Conservation (phyloP, 805 yeast species). For the Candida ponderosae region DNA sequence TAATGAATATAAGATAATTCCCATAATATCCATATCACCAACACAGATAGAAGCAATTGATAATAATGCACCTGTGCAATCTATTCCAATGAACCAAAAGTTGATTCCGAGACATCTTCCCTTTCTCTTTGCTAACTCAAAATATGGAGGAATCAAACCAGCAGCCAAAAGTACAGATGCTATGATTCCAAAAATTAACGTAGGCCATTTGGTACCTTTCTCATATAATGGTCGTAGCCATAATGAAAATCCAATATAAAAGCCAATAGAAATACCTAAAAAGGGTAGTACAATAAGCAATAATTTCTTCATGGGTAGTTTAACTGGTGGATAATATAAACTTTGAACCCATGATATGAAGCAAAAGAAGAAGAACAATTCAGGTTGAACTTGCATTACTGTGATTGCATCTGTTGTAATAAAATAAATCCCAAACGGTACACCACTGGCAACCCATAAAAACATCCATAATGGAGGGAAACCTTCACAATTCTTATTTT, state of each 20-base stretch:
- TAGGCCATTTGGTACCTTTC: conserved; percentile 60
- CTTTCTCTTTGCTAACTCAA: conserved; percentile 67
- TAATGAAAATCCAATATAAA: conserved; percentile 62
- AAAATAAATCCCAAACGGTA: conserved; percentile 83
- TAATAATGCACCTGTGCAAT: conserved; percentile 75
- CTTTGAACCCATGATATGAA: conserved; percentile 60
- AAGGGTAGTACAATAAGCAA: conserved; percentile 28
- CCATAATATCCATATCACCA: conserved; percentile 61
- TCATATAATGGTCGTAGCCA: conserved; percentile 54
- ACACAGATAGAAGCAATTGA: conserved; percentile 57
- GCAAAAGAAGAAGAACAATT: conserved; percentile 70
- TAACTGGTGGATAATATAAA: conserved; percentile 70
- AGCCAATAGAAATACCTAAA: conserved; percentile 40
- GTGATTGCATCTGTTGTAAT: conserved; percentile 62
- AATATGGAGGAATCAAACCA: conserved; percentile 86
- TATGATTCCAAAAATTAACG: conserved; percentile 63
- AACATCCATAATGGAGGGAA: conserved; percentile 85
- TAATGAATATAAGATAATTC: conserved; percentile 57
- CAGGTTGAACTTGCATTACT: conserved; percentile 84
- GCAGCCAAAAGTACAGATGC: conserved; percentile 65
- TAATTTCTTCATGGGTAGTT: conserved; percentile 29
- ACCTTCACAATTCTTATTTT: conserved; percentile 75
- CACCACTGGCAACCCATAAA: conserved; percentile 70
- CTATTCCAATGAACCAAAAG: conserved; percentile 68
- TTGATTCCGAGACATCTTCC: conserved; percentile 91